Evolutionary conservation across 306 rosid species (phyloP), one percentile per base, ranked within the genome.

Genomic region (Malus orientalis): DNA sequence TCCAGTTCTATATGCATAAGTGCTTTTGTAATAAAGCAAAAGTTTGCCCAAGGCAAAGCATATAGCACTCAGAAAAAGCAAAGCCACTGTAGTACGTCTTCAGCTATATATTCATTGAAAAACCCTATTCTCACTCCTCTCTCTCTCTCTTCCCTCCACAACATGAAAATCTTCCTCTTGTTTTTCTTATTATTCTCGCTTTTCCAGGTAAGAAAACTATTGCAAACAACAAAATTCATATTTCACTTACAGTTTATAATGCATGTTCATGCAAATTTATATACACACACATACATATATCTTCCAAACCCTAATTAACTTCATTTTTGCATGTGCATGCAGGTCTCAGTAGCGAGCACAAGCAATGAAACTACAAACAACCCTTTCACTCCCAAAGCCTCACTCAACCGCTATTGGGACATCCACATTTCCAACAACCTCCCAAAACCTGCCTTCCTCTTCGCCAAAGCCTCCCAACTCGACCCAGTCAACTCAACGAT

Each of bases 381-480:
- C 81, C 98, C 98, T 7, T 92, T 92, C 70, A 86, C 88, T 18
- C 89, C 96, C 27, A 94, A 76, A 85, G 94, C 97, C 33, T 88
- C 91, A 3, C 78, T 89, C 32, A 58, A 81, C 74, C 91, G 98
- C 3, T 84, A 92, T 64, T 94, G 98, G 98, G 89, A 88, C 80
- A 76, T 47, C 13, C 89, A 82, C 32, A 78, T 88, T 68, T 82
- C 89, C 14, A 90, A 74, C 76, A 55, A 77, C 3, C 84, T 74
- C 59, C 88, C 86, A 1, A 85, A 78, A 23, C 94, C 97, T 6
- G 18, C 68, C 5, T 94, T 90, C 69, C 69, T 94, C 47, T 78
- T 94, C 71, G 81, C 94, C 6, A 94, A 88, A 80, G 92, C 97
- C 33, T 92, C 98, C 2, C 88, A 88, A 10, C 92, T 94, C 76